These are phyloP conservation scores for Eutrema yunnanense DNA, from an alignment of 345 rosid genomes.

Conservation along the genomic window DNA sequence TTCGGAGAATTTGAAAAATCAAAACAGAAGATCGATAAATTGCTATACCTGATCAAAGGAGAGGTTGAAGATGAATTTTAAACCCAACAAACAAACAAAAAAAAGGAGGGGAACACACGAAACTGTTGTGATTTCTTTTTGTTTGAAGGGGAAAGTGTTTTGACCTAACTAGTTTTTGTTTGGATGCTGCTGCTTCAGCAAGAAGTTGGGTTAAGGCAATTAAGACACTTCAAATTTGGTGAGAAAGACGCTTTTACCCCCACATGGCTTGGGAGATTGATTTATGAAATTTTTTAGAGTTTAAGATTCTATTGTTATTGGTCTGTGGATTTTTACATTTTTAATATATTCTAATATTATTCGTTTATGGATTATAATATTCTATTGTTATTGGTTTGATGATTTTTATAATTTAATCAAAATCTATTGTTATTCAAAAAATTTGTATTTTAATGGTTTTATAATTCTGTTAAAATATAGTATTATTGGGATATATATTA, in stretches of 20 bases:
- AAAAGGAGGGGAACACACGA: background rate
- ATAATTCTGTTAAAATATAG: too few species aligned
- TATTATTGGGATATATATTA: too few species aligned
- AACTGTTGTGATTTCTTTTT: background rate
- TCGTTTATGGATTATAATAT: too few species aligned
- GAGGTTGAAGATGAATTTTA: background rate
- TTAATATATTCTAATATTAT: too few species aligned
- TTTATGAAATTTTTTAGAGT: too few species aligned
- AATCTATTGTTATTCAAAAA: too few species aligned
- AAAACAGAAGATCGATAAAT: background rate
- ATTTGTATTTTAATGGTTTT: too few species aligned
- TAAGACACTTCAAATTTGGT: background rate
- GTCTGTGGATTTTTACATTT: too few species aligned
- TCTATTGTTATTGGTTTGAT: too few species aligned
- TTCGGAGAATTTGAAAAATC: background rate
- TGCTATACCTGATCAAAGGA: slow-evolving; percentile 7
- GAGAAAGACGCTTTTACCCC: background rate
- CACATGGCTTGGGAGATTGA: too few species aligned
- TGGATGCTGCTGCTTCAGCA: background rate
- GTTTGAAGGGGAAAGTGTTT: background rate
- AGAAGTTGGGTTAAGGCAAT: background rate
- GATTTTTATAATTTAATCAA: too few species aligned
- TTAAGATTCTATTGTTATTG: too few species aligned
- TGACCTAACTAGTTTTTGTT: slow-evolving; percentile 1
- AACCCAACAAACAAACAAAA: background rate